A percentile compares a stretch with the other conserved stretches of the same genome.
Evolutionary conservation across 2,329 filamentous ascomycete genomes (phyloP).

Genomic region (Penicillium corylophilum): DNA sequence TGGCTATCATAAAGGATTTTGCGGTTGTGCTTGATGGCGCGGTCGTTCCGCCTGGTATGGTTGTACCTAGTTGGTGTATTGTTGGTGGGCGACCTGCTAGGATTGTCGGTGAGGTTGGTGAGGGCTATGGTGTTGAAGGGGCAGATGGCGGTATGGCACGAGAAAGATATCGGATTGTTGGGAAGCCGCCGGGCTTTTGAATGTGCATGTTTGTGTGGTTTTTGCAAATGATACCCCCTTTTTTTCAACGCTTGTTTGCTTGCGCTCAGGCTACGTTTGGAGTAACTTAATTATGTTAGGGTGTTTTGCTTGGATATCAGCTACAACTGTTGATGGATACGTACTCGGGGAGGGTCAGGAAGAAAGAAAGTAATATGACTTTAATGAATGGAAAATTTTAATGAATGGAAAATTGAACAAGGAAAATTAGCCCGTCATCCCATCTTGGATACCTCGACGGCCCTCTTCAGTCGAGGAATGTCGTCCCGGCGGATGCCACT

Average conservation of each 20-base stretch:
- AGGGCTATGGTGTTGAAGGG: slow-evolving; percentile 48
- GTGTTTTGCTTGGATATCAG: not conserved
- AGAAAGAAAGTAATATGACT: not conserved
- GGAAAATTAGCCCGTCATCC: slow-evolving; percentile 5
- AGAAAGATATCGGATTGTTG: slow-evolving; percentile 43
- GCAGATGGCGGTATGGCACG: slow-evolving; percentile 46
- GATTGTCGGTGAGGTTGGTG: slow-evolving; percentile 72
- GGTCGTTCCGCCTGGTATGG: slow-evolving; percentile 82
- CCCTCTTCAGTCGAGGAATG: slow-evolving; percentile 58
- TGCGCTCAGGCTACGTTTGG: not conserved
- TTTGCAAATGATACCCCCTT: slow-evolving; percentile 3
- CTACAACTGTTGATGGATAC: not conserved
- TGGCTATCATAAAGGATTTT: slow-evolving; percentile 91
- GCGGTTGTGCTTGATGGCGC: slow-evolving; percentile 82
- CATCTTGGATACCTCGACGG: slow-evolving; percentile 29
- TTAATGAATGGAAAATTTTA: too few relatives aligned
- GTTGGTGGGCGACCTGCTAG: slow-evolving; percentile 81
- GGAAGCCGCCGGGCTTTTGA: slow-evolving; percentile 22
- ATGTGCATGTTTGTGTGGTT: slow-evolving; percentile 14
- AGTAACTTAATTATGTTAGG: too few relatives aligned
- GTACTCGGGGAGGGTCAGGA: not conserved
- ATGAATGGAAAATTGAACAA: too few relatives aligned
- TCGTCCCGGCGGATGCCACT: slow-evolving; percentile 55
- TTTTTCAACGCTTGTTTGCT: not conserved
- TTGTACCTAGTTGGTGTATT: slow-evolving; percentile 87